These are phyloP conservation scores for Helicostylum pulchrum DNA, from an alignment of 192 early-diverging fungal genomes.

Conservation along the genomic window DNA sequence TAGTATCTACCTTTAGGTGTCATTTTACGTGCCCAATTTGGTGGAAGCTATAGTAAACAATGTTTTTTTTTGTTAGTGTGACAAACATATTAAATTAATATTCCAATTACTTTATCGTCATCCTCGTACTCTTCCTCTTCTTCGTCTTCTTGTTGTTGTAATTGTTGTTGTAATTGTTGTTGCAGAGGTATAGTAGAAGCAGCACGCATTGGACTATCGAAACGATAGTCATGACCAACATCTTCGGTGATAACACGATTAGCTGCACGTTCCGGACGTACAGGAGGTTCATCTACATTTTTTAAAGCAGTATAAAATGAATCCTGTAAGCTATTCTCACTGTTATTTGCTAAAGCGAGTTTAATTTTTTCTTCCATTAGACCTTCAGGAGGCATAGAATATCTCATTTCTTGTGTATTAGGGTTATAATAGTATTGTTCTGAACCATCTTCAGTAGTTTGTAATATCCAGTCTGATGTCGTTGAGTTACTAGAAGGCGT, in stretches of 20 bases:
- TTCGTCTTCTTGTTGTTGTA: background rate
- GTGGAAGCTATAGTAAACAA: slow-evolving; percentile 30
- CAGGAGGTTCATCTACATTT: background rate
- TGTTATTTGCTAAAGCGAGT: background rate
- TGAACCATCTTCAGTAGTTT: slow-evolving; percentile 44
- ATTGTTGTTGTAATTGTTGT: background rate
- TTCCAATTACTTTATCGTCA: background rate
- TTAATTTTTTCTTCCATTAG: background rate
- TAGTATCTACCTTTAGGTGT: slow-evolving; percentile 51
- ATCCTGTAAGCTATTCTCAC: background rate
- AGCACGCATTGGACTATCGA: background rate
- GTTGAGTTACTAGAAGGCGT: too few relatives aligned
- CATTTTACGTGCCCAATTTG: slow-evolving; percentile 56
- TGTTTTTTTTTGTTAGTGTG: background rate
- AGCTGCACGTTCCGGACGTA: slow-evolving; percentile 15
- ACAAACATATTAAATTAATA: background rate
- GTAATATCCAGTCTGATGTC: slow-evolving; percentile 25
- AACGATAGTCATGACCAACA: slow-evolving; percentile 1
- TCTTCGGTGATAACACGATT: slow-evolving; percentile 9
- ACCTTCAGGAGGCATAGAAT: slow-evolving; percentile 36
- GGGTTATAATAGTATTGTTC: slow-evolving; percentile 42
- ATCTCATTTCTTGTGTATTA: slow-evolving; percentile 43
- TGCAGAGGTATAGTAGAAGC: background rate
- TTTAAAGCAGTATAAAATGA: too few relatives aligned
- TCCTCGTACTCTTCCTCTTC: background rate